These are phyloP conservation scores for Zasmidium cellare DNA, from an alignment of 2,329 filamentous ascomycete species.

Conservation along the genomic window DNA sequence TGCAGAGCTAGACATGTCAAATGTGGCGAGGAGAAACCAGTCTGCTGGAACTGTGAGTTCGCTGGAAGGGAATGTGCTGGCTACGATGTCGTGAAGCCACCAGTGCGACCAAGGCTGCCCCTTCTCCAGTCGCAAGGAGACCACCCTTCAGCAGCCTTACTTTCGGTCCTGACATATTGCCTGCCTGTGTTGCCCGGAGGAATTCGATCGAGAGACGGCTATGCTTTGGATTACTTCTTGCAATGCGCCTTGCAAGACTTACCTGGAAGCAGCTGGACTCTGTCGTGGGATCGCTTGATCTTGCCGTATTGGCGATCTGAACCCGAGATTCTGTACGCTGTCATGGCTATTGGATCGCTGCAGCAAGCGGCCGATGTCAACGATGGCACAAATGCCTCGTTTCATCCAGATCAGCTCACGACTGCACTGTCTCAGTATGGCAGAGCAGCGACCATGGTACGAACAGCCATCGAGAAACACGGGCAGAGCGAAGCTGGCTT, in stretches of 20 bases:
- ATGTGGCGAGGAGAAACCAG: slow-evolving; percentile 14
- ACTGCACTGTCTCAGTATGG: slow-evolving; percentile 16
- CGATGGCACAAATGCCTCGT: background rate
- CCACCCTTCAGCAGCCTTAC: background rate
- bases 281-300: slow-evolving; percentile 16
- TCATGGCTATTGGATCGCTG: slow-evolving; percentile 13
- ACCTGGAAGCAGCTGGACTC: slow-evolving; percentile 17
- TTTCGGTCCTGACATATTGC: background rate
- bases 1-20: slow-evolving; percentile 19
- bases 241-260: slow-evolving; percentile 15
- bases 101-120: slow-evolving; percentile 1
- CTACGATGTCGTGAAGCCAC: slow-evolving; percentile 11
- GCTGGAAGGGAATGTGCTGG: slow-evolving; percentile 16
- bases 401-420: slow-evolving; percentile 7
- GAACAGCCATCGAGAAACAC: slow-evolving; percentile 10
- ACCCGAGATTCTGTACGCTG: slow-evolving; percentile 14
- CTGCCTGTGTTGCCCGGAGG: slow-evolving; percentile 1
- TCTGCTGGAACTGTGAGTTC: slow-evolving; percentile 12
- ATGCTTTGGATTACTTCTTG: slow-evolving; percentile 19
- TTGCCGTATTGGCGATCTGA: slow-evolving; percentile 15
- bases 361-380: slow-evolving; percentile 10
- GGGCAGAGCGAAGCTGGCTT: slow-evolving; percentile 1
- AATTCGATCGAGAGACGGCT: slow-evolving; percentile 5
- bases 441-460: slow-evolving; percentile 10
- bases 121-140: slow-evolving; percentile 9